A percentile compares a stretch with the other conserved stretches of the same genome.
These are phyloP conservation scores for Coemansia linderi DNA, from an alignment of 371 early-diverging fungal species.

Conservation along the genomic window DNA sequence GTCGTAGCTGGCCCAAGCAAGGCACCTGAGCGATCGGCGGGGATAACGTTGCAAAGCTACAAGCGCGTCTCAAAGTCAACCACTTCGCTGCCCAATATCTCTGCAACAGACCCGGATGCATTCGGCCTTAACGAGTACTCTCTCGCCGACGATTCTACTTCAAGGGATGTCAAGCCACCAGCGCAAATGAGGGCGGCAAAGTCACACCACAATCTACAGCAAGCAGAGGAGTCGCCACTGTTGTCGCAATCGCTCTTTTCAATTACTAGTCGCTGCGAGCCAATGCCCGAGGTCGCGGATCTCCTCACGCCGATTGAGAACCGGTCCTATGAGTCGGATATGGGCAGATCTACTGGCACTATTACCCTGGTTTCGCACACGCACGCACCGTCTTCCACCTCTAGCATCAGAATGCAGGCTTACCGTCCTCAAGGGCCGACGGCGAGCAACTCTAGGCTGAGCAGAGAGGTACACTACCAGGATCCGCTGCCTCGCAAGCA, in stretches of 20 bases:
- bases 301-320: conserved; percentile 28
- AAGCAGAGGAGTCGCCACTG: conserved; percentile 3
- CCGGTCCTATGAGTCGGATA: conserved; percentile 20
- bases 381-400: conserved; percentile 1
- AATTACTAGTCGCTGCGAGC: conserved; percentile 32
- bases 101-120: not conserved
- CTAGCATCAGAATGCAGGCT: not conserved
- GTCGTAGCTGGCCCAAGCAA: not conserved
- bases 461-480: not conserved
- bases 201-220: conserved; percentile 41
- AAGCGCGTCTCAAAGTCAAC: conserved; percentile 38
- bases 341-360: conserved; percentile 10
- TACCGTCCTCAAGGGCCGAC: not conserved
- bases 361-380: conserved; percentile 22
- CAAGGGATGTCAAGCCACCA: not conserved
- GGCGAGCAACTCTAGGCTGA: not conserved
- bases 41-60: not conserved
- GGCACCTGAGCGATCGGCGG: not conserved
- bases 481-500: conserved; percentile 25
- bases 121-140: conserved; percentile 1
- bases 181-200: conserved; percentile 21
- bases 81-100: conserved; percentile 34
- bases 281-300: conserved; percentile 30
- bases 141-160: not conserved
- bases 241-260: conserved; percentile 43